Evolutionary conservation across 495 filamentous ascomycete genomes (phyloP), one percentile per base, ranked within the genome.

Genomic region (Trichoderma asperelloides): DNA sequence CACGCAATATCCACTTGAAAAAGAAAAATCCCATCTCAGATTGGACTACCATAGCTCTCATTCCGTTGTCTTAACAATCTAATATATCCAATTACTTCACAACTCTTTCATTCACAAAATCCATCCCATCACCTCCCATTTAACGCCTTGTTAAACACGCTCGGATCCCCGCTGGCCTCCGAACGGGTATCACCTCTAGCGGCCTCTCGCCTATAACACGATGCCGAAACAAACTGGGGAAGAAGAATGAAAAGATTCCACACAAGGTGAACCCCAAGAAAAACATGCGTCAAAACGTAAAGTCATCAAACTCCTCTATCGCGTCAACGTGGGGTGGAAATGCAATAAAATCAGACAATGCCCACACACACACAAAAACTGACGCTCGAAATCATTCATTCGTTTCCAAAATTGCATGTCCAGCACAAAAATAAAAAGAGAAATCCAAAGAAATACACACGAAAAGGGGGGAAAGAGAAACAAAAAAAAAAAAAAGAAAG

Each of bases 301-400:
- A 60, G 55, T 60, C 55, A 60, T 60, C 55, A 60, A 60, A 60
- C 55, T 60, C 55, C 55, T 60, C 55, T 60, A 60, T 60, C 55
- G 55, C 25, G 21, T 30, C 25, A 30, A 2, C 15, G 25, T 27
- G 7, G 55, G 25, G 25, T 9, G 55, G 25, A 60, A 60, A 60
- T 28, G 55, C 55, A 60, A 60, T 60, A 60, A 55, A 28, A 16
- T n/a, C 55, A 60, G 16, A 60, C n/a, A 55, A 13, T 13, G 55
- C 12, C 25, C 23, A 13, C 25, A 27, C 51, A 28, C 23, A 27
- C 55, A 60, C 55, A 60, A 47, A 23, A 28, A 2, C 25, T 60
- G 55, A 28, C 27, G 55, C 55, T 47, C 47, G 9, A 60, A 60
- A 60, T 60, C 55, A 60, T 60, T 27, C 55, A 60, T 30, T 60